Evolutionary conservation across 208 protist species (phyloP), one percentile per base, ranked within the genome.

Genomic region (Naegleria fowleri): DNA sequence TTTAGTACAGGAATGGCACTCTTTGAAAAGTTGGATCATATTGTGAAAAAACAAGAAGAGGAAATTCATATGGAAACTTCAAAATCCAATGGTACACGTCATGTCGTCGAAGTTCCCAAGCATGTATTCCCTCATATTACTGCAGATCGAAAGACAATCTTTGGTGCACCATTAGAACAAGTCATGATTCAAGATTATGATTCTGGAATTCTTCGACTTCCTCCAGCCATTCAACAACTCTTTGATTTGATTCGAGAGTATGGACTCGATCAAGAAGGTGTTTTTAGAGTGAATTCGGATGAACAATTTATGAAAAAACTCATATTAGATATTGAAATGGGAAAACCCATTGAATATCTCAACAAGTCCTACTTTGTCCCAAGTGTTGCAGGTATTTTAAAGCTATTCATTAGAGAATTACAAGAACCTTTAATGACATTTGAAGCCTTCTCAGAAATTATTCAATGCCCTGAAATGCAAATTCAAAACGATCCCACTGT

Each of bases 361-460:
- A 16, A 16, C 13, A 85, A 85, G 36, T 43, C 79, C 7, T 85
- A 85, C n/a, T 43, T 85, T 43, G n/a, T 85, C 4, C 79, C n/a
- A 43, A 36, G 22, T 43, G 22, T 85, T 43, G n/a, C 79, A n/a
- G 79, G 79, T 85, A 16, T 85, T 22, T 85, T 85, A 15, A 85
- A 85, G 22, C n/a, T 43, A 22, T 85, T 85, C 22, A 29, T 85
- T 4, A 85, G 79, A 85, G 79, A 85, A 43, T 85, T 85, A 11
- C 79, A 16, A 85, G 79, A 85, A 43, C 79, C 79, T 43, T 25
- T 85, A 7, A 85, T 85, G 79, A 85, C 79, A 43, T 85, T 85
- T 43, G 36, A 85, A 6, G n/a, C 79, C 11, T 85, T 85, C n/a
- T 16, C 38, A 29, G 38, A 39, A 36, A 85, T 85, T 85, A 43